phyloP scores from a whole-genome alignment of 495 filamentous ascomycete species.

The Hypoxylon perforatum region DNA sequence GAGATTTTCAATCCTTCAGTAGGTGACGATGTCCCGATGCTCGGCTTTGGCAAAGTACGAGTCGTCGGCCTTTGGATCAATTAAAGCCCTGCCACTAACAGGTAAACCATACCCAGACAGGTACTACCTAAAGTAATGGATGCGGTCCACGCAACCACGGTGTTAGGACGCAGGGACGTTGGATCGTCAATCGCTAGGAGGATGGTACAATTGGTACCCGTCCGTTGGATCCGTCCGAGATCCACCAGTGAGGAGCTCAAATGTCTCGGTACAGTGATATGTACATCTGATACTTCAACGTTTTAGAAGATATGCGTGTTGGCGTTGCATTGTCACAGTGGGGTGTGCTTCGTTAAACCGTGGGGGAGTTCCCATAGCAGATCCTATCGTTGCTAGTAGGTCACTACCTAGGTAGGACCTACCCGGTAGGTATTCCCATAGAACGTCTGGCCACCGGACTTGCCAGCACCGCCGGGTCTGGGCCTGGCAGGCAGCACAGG shows the following conservation, averaged over 20 bases:
- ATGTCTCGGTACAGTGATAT: constrained; percentile 28
- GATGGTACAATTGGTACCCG: not conserved
- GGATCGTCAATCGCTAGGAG: too few relatives aligned
- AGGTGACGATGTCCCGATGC: constrained; percentile 21
- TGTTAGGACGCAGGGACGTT: constrained; percentile 7
- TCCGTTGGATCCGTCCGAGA: not conserved
- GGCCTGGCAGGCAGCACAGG: constrained; percentile 12
- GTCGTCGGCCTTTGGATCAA: constrained; percentile 27
- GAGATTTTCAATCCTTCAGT: constrained; percentile 20
- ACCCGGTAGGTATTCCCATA: too few relatives aligned
- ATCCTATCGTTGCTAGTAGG: too few relatives aligned
- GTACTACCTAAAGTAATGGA: not conserved
- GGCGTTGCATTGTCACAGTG: constrained; percentile 19
- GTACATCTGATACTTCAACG: not conserved
- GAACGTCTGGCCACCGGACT: constrained; percentile 22
- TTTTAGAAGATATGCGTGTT: constrained; percentile 3
- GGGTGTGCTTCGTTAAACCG: constrained; percentile 17
- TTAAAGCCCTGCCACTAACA: constrained; percentile 29
- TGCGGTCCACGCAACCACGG: too few relatives aligned
- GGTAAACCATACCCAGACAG: not conserved
- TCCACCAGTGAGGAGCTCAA: constrained; percentile 26
- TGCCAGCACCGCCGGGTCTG: constrained; percentile 34
- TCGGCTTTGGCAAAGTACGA: constrained; percentile 28
- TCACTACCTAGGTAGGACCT: too few relatives aligned
- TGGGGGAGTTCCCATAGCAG: constrained; percentile 37